A percentile compares a stretch with the other conserved stretches of the same genome.
Conservation (phyloP, 441 rosid genomes). For the Mallotus japonicus region DNA sequence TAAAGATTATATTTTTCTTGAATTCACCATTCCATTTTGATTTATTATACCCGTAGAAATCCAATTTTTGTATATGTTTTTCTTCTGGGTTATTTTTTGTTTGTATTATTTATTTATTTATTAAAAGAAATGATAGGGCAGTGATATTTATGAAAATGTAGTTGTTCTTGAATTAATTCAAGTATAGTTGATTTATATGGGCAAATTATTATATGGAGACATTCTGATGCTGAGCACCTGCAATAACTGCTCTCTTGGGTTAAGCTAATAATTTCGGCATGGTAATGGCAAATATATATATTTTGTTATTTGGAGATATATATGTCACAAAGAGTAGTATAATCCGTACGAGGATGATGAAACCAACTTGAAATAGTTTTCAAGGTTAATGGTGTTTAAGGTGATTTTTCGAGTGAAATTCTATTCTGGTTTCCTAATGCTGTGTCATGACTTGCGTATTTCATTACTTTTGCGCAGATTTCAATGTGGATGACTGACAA, state of each 20-base stretch:
- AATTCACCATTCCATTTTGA: neutral
- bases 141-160: too few relatives aligned
- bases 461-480: slow-evolving; percentile 30
- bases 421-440: neutral
- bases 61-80: neutral
- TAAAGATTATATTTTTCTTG: neutral
- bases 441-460: neutral
- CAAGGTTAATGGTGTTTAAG: neutral
- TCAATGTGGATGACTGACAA: slow-evolving; percentile 51
- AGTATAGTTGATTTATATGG: too few relatives aligned
- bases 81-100: neutral
- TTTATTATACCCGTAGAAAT: too few relatives aligned
- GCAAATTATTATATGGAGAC: too few relatives aligned
- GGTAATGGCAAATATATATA: neutral
- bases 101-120: too few relatives aligned
- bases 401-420: neutral
- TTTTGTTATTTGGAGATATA: neutral
- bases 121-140: too few relatives aligned
- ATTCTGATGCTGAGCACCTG: neutral
- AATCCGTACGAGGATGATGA: neutral
- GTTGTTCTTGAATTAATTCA: too few relatives aligned
- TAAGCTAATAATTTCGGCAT: too few relatives aligned
- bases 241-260: neutral
- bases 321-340: neutral
- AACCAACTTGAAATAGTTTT: neutral